Base-by-base conservation (phyloP, 2,329 filamentous ascomycete genomes). In the Claviceps cyperi region DNA sequence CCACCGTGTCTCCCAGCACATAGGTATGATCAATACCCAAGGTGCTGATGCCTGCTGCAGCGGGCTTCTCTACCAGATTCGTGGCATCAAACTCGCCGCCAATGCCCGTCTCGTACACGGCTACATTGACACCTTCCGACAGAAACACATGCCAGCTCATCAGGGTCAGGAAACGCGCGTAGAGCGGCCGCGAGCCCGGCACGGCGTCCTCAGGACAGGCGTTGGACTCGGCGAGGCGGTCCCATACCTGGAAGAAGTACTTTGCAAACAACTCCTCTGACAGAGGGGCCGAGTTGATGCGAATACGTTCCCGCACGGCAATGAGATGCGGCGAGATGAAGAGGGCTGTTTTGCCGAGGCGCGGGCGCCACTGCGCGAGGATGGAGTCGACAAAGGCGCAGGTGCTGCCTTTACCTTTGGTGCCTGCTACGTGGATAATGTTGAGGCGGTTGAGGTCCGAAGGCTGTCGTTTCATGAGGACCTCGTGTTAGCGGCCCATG, bases 341-440 rank as follows among this genome's bases (percentile, higher is more conserved):
- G 35, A 85, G 73, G 13, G 82, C 83, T 39, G 77, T 71, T 56
- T 71, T 76, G 49, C 54, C 60, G 28, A 71, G 71, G 1, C 58
- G 55, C 24, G 57, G 51, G 17, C 69, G 70, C 57, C 79, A 75
- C 48, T 69, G 69, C 15, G 69, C 66, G 43, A 87, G 72, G 53
- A 86, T 79, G 7, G 77, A 78, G 53, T 79, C 73, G 51, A 78
- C 71, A 55, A 83, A 85, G 39, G 81, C 82, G 59, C 82, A 86
- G 1, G 81, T 84, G 58, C 77, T 83, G 28, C 83, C 84, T 64
- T 87, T 88, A 5, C 84, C 84, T 62, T 87, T 87, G n/a, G 83
- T 87, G 5, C 84, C 84, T 22, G 83, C 77, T 24, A 88, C 75
- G 64, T 86, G 83, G 39, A 88, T 62, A 24, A 85, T 72, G 56